A percentile compares a stretch with the other conserved stretches of the same genome.
Evolutionary conservation across 2,329 filamentous ascomycete species (phyloP).

Genomic region (Calcarisporium arbuscula): DNA sequence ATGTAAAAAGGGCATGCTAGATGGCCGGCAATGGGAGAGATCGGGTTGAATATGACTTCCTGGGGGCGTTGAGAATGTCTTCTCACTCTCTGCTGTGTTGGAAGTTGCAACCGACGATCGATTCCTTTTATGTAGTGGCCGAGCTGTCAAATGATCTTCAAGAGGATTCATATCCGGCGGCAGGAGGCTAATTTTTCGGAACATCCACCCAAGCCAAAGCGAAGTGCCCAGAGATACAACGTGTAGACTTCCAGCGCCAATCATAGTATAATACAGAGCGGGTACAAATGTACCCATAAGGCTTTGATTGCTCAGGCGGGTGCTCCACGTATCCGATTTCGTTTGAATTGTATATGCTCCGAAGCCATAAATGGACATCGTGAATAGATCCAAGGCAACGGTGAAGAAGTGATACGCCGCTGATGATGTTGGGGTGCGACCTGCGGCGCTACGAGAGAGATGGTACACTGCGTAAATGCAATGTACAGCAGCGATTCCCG

Average conservation of each 20-base stretch:
- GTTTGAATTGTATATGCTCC: constrained; percentile 40
- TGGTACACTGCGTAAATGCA: constrained; percentile 77
- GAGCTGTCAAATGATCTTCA: constrained; percentile 75
- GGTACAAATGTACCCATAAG: constrained; percentile 56
- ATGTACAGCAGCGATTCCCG: constrained; percentile 67
- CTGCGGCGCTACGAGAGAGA: constrained; percentile 61
- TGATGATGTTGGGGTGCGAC: constrained; percentile 70
- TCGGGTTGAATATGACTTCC: no score
- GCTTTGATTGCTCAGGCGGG: constrained; percentile 53
- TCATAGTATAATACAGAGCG: constrained; percentile 62
- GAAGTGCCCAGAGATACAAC: constrained; percentile 63
- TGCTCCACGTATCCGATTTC: constrained; percentile 53
- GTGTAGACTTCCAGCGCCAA: constrained; percentile 61
- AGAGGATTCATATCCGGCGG: constrained; percentile 95
- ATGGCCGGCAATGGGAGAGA: no score
- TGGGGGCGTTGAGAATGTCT: constrained; percentile 47
- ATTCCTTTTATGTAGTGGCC: constrained; percentile 66
- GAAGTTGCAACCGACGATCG: constrained; percentile 48
- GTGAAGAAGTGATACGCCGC: constrained; percentile 88
- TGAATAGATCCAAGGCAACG: constrained; percentile 58
- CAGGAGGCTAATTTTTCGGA: constrained; percentile 73
- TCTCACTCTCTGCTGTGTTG: constrained; percentile 43
- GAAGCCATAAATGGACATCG: constrained; percentile 51
- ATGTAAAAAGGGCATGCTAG: constrained; percentile 71
- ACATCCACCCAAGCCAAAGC: constrained; percentile 68